phyloP scores from a whole-genome alignment of 2,329 filamentous ascomycete species.

The Emmonsia crescens region DNA sequence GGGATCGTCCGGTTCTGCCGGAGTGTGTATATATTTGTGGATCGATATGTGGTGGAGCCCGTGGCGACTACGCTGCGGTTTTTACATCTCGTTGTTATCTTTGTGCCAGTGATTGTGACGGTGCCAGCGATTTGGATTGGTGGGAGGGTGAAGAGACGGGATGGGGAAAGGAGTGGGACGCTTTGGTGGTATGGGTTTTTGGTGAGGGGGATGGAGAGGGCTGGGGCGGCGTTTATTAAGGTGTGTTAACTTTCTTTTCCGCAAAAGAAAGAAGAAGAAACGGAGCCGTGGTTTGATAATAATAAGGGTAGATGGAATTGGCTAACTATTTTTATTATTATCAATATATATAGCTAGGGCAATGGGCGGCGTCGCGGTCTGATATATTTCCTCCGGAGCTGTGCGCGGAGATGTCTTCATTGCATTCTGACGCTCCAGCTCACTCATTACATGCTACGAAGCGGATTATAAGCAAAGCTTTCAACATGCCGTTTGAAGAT shows the following conservation, averaged over 20 bases:
- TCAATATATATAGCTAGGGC: conserved; percentile 55
- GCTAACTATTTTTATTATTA: conserved; percentile 1
- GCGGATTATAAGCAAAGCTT: conserved; percentile 67
- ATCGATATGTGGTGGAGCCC: conserved; percentile 56
- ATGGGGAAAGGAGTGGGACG: conserved; percentile 69
- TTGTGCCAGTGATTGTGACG: conserved; percentile 74
- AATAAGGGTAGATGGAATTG: neutral
- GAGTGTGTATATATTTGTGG: conserved; percentile 54
- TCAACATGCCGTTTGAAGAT: conserved; percentile 68
- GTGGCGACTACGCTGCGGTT: conserved; percentile 81
- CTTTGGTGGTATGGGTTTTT: conserved; percentile 92
- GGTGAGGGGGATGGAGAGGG: conserved; percentile 79
- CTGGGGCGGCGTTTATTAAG: conserved; percentile 96
- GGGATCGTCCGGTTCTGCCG: conserved; percentile 50
- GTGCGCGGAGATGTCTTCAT: conserved; percentile 84
- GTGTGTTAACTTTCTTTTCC: conserved; percentile 32
- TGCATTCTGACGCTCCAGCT: conserved; percentile 89
- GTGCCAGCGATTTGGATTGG: conserved; percentile 78
- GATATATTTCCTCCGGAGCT: conserved; percentile 93
- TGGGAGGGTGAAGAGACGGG: conserved; percentile 47
- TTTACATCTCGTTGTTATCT: conserved; percentile 74
- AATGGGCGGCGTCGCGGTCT: conserved; percentile 94
- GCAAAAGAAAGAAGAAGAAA: neutral
- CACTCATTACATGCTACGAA: conserved; percentile 76
- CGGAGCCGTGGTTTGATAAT: neutral